Evolutionary conservation across 306 rosid genomes (phyloP), one percentile per base, ranked within the genome.

Genomic region (Quercus aquifolioides): DNA sequence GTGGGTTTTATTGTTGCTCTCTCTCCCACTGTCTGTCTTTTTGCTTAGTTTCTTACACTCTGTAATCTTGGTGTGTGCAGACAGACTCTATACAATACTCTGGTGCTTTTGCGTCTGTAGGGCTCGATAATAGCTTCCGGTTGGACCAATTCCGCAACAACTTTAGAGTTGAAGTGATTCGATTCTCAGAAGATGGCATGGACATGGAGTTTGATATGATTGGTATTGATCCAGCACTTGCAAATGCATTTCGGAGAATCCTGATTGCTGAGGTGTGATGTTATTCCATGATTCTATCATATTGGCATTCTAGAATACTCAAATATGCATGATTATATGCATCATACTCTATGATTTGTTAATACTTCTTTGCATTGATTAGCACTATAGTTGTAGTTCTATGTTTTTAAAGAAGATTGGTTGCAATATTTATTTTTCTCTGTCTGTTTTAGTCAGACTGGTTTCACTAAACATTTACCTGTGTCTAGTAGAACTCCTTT

Each of bases 181-280:
- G 76, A 38, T 70, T 90, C 3, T 84, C 86, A 0, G 87, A 83
- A 46, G 91, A 90, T 13, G 94, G 85, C 35, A 85, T 95, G 33
- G 94, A 86, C 35, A 87, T 95, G 33, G 98, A 93, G 85, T 95
- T 95, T 77, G 99, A 95, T 80, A 90, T 93, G 97, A 90, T 95
- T 74, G 99, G 98, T 19, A 90, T 95, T 76, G 99, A 95, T 80
- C 99, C 97, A 1, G 86, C 99, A 28, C 41, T 95, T 75, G 99
- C 98, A 52, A 95, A 95, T 81, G 96, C 99, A 4, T 95, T 95
- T 87, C 81, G 99, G 79, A 86, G 99, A 77, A 95, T 95, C 76
- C 96, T 95, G 74, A 95, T 95, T 75, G 63, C 99, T 31, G 99
- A 95, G 98, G 99, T 93, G 81, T 78, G 31, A 5, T 75, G 60